Evolutionary conservation across 2,329 filamentous ascomycete species (phyloP), one percentile per base, ranked within the genome.

Genomic region (Nemania sp.): DNA sequence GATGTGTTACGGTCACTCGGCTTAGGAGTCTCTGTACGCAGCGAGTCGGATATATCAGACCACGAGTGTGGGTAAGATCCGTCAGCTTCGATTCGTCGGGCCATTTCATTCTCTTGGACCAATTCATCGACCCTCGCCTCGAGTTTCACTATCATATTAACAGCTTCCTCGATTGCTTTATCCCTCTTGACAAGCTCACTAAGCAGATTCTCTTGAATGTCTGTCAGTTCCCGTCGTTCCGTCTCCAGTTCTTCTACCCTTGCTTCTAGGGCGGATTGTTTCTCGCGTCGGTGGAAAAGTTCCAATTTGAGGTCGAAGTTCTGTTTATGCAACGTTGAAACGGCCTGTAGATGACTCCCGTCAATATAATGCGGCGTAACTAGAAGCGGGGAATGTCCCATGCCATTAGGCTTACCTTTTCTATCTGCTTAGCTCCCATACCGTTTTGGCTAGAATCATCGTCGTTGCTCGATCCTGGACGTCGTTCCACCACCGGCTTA

Each of bases 251-350:
- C 77, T 43, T 88, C 85, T n/a, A 90, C 73, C 47, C 84, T 82
- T 38, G 85, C 82, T 74, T 92, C 89, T 38, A 93, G 74, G 24
- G 81, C 81, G 8, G 83, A 84, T 74, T 91, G 89, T 61, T 86
- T 85, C 78, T 93, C 87, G 29, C 91, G 85, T 6, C 90, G 85
- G 75, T 93, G 90, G 72, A 87, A 92, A 0, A 93, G 79, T 76
- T 93, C 90, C 35, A 93, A 82, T 77, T 93, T 93, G 49, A 93
- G 83, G 72, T 92, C 90, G 72, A 93, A 93, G 74, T 93, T 93
- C 79, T 92, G 88, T 76, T 93, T 93, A 77, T 90, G 89, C 24
- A 93, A 80, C 1, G 84, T 89, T 4, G 90, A 91, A 60, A 93
- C 80, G 62, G 89, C 87, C 85, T 91, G 2, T 51, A 54, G 49